Conservation (phyloP, 345 rosid genomes). For the Nephelium lappaceum region DNA sequence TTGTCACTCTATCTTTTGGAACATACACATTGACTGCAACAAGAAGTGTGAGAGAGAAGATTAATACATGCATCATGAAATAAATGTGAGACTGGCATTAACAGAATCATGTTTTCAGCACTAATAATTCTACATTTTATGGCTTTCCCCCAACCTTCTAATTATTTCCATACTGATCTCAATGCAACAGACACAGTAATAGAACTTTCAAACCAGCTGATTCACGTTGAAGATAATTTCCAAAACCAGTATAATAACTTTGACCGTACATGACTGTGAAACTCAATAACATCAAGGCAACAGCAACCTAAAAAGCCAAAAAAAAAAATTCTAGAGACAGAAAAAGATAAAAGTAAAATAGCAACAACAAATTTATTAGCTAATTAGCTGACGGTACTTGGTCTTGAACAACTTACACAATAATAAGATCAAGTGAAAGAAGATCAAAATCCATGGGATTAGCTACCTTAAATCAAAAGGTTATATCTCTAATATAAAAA, state of each 20-base stretch:
- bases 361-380: background rate
- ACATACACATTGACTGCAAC: conserved; percentile 87
- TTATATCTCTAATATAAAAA: no score
- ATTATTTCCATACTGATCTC: background rate
- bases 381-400: background rate
- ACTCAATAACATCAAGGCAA: background rate
- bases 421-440: no score
- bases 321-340: background rate
- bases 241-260: background rate
- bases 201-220: background rate
- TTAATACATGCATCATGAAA: background rate
- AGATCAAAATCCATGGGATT: background rate
- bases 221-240: background rate
- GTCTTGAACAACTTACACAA: background rate
- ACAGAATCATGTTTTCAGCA: background rate
- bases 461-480: no score
- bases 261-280: background rate
- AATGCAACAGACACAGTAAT: background rate
- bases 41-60: conserved; percentile 1
- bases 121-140: background rate
- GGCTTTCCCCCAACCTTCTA: background rate
- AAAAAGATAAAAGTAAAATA: background rate
- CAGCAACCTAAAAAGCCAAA: background rate
- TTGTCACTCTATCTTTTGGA: conserved; percentile 96
- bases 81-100: background rate